Evolutionary conservation across 257 asterid species (phyloP).

Genomic region (Nicotiana knightiana): DNA sequence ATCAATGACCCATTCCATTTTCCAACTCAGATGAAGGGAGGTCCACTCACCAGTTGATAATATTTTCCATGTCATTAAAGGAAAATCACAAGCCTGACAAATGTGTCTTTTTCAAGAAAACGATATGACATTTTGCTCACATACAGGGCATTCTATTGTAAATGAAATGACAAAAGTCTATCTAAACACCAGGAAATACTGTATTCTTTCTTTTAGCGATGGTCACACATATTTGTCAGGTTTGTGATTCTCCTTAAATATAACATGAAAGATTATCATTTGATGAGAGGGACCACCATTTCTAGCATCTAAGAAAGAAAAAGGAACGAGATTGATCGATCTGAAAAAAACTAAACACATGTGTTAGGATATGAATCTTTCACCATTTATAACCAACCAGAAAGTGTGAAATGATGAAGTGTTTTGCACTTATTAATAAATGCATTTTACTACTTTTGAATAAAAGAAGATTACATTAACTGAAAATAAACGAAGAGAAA

Average conservation of each 20-base stretch:
- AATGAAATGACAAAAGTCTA: too few species aligned
- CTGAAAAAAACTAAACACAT: neutral
- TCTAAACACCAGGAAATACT: too few species aligned
- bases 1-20: neutral
- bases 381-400: too few species aligned
- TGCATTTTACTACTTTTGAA: neutral
- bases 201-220: too few species aligned
- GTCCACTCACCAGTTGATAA: neutral
- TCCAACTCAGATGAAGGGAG: neutral
- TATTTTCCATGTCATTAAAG: constrained; percentile 25
- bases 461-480: too few species aligned
- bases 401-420: too few species aligned
- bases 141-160: too few species aligned
- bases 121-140: too few species aligned
- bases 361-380: too few species aligned
- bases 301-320: neutral
- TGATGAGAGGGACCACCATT: neutral
- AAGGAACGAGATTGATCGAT: neutral
- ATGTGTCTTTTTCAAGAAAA: neutral
- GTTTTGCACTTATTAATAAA: neutral
- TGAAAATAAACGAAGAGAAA: too few species aligned
- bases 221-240: constrained; percentile 21
- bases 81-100: constrained; percentile 56
- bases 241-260: constrained; percentile 28
- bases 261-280: neutral